These are phyloP conservation scores for Cymodocea nodosa DNA, from an alignment of 116 monocot species.

Conservation along the genomic window DNA sequence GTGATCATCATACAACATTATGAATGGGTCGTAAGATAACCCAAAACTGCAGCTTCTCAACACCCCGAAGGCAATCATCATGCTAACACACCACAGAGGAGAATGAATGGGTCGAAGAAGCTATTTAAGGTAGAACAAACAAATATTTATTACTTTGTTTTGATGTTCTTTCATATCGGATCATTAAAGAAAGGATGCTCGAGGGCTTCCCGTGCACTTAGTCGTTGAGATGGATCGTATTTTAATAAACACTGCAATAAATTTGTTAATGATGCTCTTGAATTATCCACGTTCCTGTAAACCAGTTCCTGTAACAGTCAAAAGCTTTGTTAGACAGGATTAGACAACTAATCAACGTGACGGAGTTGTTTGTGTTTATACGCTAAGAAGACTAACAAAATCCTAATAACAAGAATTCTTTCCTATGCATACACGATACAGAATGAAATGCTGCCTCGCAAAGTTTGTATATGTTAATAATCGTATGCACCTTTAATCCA, in stretches of 20 bases:
- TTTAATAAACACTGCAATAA: slow-evolving; percentile 50
- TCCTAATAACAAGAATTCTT: not conserved
- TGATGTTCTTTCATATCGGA: slow-evolving; percentile 10
- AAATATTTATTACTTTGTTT: no score
- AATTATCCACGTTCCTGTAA: slow-evolving; percentile 30
- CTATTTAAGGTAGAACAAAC: no score
- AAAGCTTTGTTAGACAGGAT: not conserved
- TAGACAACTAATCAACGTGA: not conserved
- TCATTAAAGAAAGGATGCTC: slow-evolving; percentile 66
- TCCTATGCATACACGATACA: not conserved
- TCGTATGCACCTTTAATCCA: slow-evolving; percentile 41
- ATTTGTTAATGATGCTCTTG: slow-evolving; percentile 33
- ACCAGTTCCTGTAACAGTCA: slow-evolving; percentile 46
- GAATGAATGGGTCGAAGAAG: no score
- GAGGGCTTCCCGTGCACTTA: slow-evolving; percentile 69
- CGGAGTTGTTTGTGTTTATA: no score
- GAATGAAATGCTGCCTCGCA: not conserved
- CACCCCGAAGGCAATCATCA: no score
- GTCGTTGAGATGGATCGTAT: slow-evolving; percentile 67
- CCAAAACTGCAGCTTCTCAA: no score
- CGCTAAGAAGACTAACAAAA: not conserved
- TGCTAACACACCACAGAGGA: no score
- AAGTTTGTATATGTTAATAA: not conserved
- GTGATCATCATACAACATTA: no score
- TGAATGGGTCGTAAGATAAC: no score